Conservation (phyloP, 2,329 filamentous ascomycete genomes). For the Botryotinia calthae region DNA sequence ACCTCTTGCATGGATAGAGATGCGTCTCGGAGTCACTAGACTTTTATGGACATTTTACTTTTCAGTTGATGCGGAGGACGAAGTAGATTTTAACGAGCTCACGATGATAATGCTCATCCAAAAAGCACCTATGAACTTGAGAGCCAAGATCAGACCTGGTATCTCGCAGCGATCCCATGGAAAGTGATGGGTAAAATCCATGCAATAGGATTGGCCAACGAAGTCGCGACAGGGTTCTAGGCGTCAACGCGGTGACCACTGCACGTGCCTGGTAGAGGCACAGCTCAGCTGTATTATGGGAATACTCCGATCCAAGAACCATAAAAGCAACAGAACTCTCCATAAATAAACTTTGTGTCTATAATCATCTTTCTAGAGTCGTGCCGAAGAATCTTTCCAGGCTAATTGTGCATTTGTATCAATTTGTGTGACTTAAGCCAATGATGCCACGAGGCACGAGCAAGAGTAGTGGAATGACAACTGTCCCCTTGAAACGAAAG, state of each 20-base stretch:
- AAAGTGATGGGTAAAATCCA: neutral
- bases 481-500: neutral
- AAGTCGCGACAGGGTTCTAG: neutral
- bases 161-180: neutral
- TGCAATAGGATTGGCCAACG: neutral
- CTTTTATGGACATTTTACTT: constrained; percentile 3
- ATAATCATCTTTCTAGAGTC: neutral
- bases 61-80: neutral
- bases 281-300: neutral
- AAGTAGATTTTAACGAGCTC: constrained; percentile 1
- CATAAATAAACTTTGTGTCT: neutral
- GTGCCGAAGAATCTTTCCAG: neutral
- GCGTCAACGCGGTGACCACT: neutral
- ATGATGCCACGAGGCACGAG: neutral
- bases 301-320: neutral
- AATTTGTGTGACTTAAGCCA: neutral
- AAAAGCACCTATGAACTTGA: neutral
- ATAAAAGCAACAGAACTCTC: neutral
- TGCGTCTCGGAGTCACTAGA: neutral
- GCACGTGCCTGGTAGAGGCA: neutral
- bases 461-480: neutral
- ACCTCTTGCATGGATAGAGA: neutral
- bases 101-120: constrained; percentile 5
- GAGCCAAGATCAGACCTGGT: neutral
- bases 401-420: neutral